Evolutionary conservation across 495 filamentous ascomycete genomes (phyloP).

Genomic region (Lichina pygmaea): DNA sequence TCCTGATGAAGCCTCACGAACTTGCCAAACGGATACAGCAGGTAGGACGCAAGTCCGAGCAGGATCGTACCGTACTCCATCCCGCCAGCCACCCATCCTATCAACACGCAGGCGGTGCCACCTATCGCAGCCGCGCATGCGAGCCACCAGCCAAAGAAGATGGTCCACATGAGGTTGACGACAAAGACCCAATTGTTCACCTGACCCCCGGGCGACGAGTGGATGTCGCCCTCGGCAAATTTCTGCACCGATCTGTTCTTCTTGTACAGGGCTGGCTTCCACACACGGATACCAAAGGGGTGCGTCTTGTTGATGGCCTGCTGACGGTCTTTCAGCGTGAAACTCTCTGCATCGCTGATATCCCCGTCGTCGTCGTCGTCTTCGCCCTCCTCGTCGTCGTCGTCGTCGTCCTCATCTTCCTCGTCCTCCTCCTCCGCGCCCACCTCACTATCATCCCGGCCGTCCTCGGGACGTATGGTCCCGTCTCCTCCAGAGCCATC

Average conservation of each 20-base stretch:
- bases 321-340: conserved; percentile 74
- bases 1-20: conserved; percentile 83
- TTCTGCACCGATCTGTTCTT: conserved; percentile 90
- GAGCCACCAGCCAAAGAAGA: conserved; percentile 96
- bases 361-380: conserved; percentile 22
- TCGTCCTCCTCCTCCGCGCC: conserved; percentile 14
- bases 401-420: conserved; percentile 24
- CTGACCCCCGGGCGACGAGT: conserved; percentile 73
- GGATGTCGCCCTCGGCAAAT: conserved; percentile 89
- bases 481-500: neutral
- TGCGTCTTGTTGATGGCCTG: conserved; percentile 97
- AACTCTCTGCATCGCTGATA: conserved; percentile 21
- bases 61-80: conserved; percentile 70
- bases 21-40: conserved; percentile 91
- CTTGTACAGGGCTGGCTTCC: conserved; percentile 97
- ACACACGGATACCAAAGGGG: conserved; percentile 93
- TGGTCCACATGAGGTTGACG: conserved; percentile 74
- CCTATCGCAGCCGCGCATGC: conserved; percentile 45
- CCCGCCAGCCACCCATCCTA: conserved; percentile 54
- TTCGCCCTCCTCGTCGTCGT: conserved; percentile 39
- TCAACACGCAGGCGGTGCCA: conserved; percentile 49
- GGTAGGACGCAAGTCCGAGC: conserved; percentile 56
- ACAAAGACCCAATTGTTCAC: conserved; percentile 62
- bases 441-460: conserved; percentile 15
- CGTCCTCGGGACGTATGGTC: conserved; percentile 17